Evolutionary conservation across 805 yeast species (phyloP), one percentile per base, ranked within the genome.

Genomic region (Ogataea pini): DNA sequence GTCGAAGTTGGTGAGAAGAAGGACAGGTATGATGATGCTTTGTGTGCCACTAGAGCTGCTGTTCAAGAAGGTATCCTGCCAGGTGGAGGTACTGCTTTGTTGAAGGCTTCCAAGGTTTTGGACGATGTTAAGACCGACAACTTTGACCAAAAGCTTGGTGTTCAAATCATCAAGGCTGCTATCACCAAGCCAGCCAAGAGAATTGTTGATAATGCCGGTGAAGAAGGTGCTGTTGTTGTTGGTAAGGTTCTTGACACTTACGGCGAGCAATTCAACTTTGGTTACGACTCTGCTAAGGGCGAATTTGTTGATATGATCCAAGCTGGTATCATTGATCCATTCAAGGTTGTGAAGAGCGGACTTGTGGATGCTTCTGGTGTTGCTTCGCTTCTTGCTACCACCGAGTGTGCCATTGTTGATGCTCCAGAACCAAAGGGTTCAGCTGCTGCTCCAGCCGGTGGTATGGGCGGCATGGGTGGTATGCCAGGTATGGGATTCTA

Each of bases 1-100:
- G 87, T 94, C 58, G 98, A 94, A 76, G 99, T 94, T 58, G 95
- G 97, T 66, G 99, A 94, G 79, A 94, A 94, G 94, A 94, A 94
- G 79, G 99, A 94, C 72, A 86, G 99, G 75, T 89, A 90, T 67
- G 98, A 94, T 64, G 99, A 94, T 76, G 98, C 99, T 22, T 80
- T 94, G 68, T 92, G 94, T 68, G 97, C 99, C 48, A 94, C 98
- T 46, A 89, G 98, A 73, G 97, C 99, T 50, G 99, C 99, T 57
- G 96, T 94, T 56, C 92, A 92, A 74, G 96, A 89, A 73, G 99
- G 99, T 75, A 90, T 94, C 67, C 80, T 94, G 59, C 99, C 99
- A 67, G 99, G 99, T 76, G 99, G 99, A 71, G 99, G 99, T 75
- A 89, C 97, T 58, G 99, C 99, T 49, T 79, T 94, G 66, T 79